These are phyloP conservation scores for Musa acuminata DNA, from an alignment of 176 grass and related monocot species.

Conservation along the genomic window DNA sequence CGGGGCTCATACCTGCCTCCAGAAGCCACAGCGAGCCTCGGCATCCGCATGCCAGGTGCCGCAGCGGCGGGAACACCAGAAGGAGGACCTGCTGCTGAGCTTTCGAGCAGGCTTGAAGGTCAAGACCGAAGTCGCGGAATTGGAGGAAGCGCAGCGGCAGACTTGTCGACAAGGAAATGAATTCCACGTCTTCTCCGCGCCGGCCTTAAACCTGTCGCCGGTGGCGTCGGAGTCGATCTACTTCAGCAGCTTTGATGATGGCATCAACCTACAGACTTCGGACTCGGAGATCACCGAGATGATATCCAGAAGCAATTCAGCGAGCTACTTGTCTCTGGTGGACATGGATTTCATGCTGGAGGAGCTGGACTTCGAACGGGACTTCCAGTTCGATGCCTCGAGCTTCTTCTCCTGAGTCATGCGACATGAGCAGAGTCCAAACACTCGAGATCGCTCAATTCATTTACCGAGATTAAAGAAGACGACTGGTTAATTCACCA, in stretches of 20 bases:
- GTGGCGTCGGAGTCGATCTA: conserved; percentile 10
- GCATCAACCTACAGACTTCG: neutral
- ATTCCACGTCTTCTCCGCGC: conserved; percentile 9
- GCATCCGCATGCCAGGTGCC: neutral
- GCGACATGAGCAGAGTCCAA: too few species aligned
- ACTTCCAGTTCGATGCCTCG: conserved; percentile 10
- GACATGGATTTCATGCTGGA: conserved; percentile 26
- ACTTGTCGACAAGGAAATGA: neutral
- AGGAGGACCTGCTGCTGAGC: neutral
- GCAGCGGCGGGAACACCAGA: neutral
- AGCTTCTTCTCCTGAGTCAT: conserved; percentile 12
- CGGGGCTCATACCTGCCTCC: conserved; percentile 50
- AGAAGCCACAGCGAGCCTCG: conserved; percentile 2
- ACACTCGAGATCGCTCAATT: neutral
- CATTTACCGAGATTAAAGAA: neutral
- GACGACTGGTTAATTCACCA: neutral
- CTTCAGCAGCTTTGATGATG: conserved; percentile 11
- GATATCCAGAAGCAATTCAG: conserved; percentile 6
- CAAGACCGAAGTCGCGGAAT: neutral
- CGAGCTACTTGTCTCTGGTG: conserved; percentile 19
- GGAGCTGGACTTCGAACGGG: conserved; percentile 1
- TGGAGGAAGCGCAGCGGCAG: conserved; percentile 12
- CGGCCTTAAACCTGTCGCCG: conserved; percentile 18
- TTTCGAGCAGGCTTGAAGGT: neutral
- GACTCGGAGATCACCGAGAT: conserved; percentile 20